Base-by-base conservation (phyloP, 1,284 basidiomycete genomes). In the Macrocystidia cucumis region DNA sequence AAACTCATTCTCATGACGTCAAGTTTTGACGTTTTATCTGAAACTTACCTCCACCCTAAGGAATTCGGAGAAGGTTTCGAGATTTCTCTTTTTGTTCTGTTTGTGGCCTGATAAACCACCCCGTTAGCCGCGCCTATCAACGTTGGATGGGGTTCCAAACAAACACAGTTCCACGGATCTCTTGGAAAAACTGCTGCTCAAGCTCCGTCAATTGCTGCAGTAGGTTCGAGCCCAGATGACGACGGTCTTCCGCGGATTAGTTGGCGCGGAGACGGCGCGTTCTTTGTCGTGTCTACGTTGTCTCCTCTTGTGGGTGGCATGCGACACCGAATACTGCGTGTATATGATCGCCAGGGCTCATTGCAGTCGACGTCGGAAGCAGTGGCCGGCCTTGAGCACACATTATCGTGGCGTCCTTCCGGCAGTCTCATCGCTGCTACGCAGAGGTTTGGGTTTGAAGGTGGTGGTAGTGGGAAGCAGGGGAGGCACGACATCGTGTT, bases 101-200 rank as follows among this genome's bases (percentile, higher is more conserved):
- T 8, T 12, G 12, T 25, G 23, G 8, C 23, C 8, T 12, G 8
- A 8, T 8, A 25, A 8, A 12, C 23, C 23, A 35, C 27, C 35
- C 24, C 17, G 32, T 19, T 25, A 91, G 91, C 91, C 55, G 76
- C 80, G 25, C 90, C 88, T 4, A 90, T 97, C 49, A 90, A 93
- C 47, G 89, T 98, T 37, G 96, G 96, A 6, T 99, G 96, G 96
- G 96, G 96, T 19, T 90, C 89, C 3, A 96, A 95, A 52, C 74
- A 87, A 49, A 98, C 96, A 0, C 96, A 99, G 55, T 99, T 99
- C 55, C 93, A 98, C 49, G 96, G 96, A 9, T 93, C 91, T 0
- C 69, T 92, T 3, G 96, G 96, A 19, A 98, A 98, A 57, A 67
- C 76, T 5, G 88, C 88, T 3, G 89, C 90, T 0, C 74, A 76